Evolutionary conservation across 1,284 basidiomycete genomes (phyloP).

Genomic region (Trametes sp.): DNA sequence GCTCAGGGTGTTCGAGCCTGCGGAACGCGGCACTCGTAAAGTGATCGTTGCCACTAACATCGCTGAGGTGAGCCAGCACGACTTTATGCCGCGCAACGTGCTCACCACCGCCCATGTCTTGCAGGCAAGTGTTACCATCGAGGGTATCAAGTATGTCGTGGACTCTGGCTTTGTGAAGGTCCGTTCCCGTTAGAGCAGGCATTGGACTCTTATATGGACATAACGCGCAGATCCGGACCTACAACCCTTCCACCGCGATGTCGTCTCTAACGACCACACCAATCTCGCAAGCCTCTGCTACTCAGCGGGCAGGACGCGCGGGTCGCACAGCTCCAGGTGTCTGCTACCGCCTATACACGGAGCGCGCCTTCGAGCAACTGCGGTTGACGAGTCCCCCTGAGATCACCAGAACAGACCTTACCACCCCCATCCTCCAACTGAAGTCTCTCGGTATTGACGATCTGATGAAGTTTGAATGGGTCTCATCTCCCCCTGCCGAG

Average conservation of each 20-base stretch:
- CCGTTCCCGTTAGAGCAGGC: conserved; percentile 25
- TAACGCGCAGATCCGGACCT: conserved; percentile 74
- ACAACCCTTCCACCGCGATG: conserved; percentile 83
- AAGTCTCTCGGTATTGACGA: conserved; percentile 96
- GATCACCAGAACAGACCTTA: conserved; percentile 88
- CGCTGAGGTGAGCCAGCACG: conserved; percentile 72
- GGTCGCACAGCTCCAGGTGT: conserved; percentile 91
- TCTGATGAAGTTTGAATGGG: conserved; percentile 95
- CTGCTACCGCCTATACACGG: conserved; percentile 93
- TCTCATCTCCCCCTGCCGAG: conserved; percentile 88
- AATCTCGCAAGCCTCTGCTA: conserved; percentile 84
- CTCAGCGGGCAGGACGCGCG: conserved; percentile 89
- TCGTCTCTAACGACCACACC: conserved; percentile 84
- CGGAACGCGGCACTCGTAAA: conserved; percentile 82
- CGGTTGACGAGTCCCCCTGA: conserved; percentile 84
- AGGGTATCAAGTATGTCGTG: conserved; percentile 94
- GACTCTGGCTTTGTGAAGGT: conserved; percentile 97
- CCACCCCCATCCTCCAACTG: conserved; percentile 88
- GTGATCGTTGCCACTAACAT: conserved; percentile 96
- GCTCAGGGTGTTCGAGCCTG: conserved; percentile 80
- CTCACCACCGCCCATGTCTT: neutral
- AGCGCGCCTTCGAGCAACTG: conserved; percentile 64
- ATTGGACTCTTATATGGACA: neutral
- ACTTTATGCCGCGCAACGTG: neutral
- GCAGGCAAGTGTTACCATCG: conserved; percentile 96